These are phyloP conservation scores for Coelastrella sp. DNA, from an alignment of 139 green algal species.

Conservation along the genomic window DNA sequence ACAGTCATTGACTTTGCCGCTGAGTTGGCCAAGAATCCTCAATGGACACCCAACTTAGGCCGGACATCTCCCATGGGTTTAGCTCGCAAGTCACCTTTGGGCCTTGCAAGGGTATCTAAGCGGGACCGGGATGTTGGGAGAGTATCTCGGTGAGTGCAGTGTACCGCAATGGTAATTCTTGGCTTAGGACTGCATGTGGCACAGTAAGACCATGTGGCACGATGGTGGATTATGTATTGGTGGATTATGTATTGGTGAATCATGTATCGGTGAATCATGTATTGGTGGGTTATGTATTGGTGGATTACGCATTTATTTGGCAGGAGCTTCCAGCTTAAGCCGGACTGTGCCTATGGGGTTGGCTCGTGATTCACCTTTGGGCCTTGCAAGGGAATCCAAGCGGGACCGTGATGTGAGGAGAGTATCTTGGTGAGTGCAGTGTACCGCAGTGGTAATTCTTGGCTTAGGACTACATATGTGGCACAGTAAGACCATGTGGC, in stretches of 20 bases:
- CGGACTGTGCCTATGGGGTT: not conserved
- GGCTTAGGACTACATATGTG: no score
- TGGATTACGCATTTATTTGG: no score
- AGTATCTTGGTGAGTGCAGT: not conserved
- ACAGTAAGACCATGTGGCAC: no score
- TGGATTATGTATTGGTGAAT: no score
- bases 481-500: no score
- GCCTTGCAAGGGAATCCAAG: not conserved
- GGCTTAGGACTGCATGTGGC: no score
- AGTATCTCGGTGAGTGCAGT: not conserved
- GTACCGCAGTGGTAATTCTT: no score
- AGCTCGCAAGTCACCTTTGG: not conserved
- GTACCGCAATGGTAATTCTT: no score
- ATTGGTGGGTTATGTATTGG: no score
- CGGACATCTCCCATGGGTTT: not conserved
- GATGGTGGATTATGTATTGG: no score
- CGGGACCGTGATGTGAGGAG: not conserved
- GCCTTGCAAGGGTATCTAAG: not conserved
- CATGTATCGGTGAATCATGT: no score
- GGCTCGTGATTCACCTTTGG: not conserved
- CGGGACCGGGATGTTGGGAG: not conserved
- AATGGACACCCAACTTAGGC: constrained; percentile 11
- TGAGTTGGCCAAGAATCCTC: not conserved
- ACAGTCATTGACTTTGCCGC: constrained; percentile 39
- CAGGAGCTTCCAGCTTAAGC: not conserved